Conservation (phyloP, 345 rosid genomes). For the Cochlearia excelsa region DNA sequence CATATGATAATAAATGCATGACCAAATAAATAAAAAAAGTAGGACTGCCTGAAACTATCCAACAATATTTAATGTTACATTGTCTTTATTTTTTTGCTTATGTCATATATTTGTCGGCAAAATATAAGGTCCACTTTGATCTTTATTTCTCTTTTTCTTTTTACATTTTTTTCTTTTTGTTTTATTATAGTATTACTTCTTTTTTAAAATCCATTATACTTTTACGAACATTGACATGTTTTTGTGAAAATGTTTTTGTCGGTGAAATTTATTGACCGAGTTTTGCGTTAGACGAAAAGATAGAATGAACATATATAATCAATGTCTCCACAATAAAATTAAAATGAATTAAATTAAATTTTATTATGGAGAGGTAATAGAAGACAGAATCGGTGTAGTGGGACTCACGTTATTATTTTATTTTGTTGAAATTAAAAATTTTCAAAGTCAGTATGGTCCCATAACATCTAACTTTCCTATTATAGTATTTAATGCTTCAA, state of each 20-base stretch:
- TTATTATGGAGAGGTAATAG: too few species aligned
- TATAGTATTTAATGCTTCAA: constrained; percentile 26
- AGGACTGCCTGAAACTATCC: constrained; percentile 37
- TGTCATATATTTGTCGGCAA: constrained; percentile 36
- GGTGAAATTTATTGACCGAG: too few species aligned
- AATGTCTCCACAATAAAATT: too few species aligned
- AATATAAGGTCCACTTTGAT: constrained; percentile 32
- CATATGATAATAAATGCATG: constrained; percentile 28
- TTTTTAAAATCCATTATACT: too few species aligned
- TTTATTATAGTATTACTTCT: too few species aligned
- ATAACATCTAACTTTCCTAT: constrained; percentile 27
- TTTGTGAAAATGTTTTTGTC: too few species aligned
- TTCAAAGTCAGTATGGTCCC: constrained; percentile 23
- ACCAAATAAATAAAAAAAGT: constrained; percentile 30
- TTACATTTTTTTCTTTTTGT: constrained; percentile 10
- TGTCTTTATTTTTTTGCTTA: constrained; percentile 16
- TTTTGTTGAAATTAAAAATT: not conserved
- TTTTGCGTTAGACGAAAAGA: too few species aligned
- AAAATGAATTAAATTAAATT: too few species aligned
- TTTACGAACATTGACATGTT: too few species aligned
- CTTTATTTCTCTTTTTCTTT: constrained; percentile 17
- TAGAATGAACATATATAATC: too few species aligned
- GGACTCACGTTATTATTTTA: constrained; percentile 8
- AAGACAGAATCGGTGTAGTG: constrained; percentile 12
- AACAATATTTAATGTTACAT: constrained; percentile 27